Base-by-base conservation (phyloP, 495 filamentous ascomycete species). In the Sporormia fimetaria region DNA sequence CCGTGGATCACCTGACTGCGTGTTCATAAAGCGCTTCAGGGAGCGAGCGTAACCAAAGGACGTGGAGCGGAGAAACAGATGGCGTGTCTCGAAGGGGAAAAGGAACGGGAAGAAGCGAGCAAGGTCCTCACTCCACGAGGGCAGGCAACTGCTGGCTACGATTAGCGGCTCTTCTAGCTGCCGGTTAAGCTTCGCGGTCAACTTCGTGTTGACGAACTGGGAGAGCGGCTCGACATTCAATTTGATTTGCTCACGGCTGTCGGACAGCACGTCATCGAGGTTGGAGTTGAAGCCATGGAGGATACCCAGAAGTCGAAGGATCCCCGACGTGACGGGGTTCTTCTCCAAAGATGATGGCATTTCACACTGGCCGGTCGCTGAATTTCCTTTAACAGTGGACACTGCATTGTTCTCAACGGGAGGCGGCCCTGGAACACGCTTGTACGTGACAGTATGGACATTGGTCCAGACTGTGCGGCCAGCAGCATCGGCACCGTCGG, bases 131-230 rank as follows among this genome's bases (percentile, higher is more conserved):
- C 86, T 94, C 90, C 90, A 99, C 57, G 72, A 83, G 6, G 90
- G 90, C 36, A 99, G 72, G 57, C 92, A 99, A 52, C 84, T 92
- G 62, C 92, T 96, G 2, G 92, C 92, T 15, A 99, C 90, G 47
- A 99, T 94, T 28, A 99, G 66, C n/a, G 90, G 90, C 63, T 99
- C 90, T 58, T 99, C 90, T 26, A 99, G 64, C 57, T 99, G 90
- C 21, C 90, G 77, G 53, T 99, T 99, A 28, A 99, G 71, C 62
- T 99, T 99, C n/a, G 90, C 90, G 1, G 90, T 99, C 33, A 99
- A 73, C 62, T 99, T 99, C 0, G 88, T 94, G 54, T 99, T 99
- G 61, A 99, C 90, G 54, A 99, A 96, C 51, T 96, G 92, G 8
- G 88, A 79, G 27, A 94, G 57, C 4, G 88, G 83, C 61, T 96